These are phyloP conservation scores for Curvularia sp. DNA, from an alignment of 2,329 filamentous ascomycete species.

Conservation along the genomic window DNA sequence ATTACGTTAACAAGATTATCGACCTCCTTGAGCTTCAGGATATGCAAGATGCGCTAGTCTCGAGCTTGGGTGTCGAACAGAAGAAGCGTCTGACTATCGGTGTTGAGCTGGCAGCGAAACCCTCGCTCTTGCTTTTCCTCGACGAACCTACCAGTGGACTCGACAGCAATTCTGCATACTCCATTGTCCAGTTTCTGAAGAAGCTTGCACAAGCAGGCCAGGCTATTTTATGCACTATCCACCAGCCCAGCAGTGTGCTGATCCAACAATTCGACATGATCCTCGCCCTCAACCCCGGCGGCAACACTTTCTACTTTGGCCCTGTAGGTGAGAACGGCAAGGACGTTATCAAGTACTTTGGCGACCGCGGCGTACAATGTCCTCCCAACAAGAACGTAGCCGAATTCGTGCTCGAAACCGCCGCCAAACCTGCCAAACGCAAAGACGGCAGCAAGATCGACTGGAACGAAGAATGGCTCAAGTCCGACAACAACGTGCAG, in stretches of 20 bases:
- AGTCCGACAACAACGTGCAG: conserved; percentile 65
- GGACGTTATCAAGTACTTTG: conserved; percentile 72
- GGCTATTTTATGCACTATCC: conserved; percentile 76
- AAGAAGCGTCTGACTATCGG: conserved; percentile 76
- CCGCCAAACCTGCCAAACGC: conserved; percentile 62
- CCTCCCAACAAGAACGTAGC: conserved; percentile 71
- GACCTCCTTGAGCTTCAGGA: conserved; percentile 69
- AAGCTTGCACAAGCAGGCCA: conserved; percentile 72
- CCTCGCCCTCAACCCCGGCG: conserved; percentile 70
- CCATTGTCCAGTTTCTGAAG: conserved; percentile 71
- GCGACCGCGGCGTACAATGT: conserved; percentile 68
- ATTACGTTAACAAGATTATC: conserved; percentile 71
- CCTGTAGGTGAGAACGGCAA: conserved; percentile 71
- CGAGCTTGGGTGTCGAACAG: conserved; percentile 71
- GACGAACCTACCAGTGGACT: conserved; percentile 76
- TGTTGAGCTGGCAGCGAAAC: conserved; percentile 69
- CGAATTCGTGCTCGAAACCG: conserved; percentile 71
- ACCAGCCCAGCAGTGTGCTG: conserved; percentile 72
- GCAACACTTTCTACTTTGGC: conserved; percentile 77
- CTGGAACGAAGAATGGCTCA: conserved; percentile 78
- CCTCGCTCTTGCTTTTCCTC: conserved; percentile 70
- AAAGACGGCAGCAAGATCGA: conserved; percentile 65
- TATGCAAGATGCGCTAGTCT: conserved; percentile 71
- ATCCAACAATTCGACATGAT: conserved; percentile 79
- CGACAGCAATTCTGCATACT: conserved; percentile 72